Evolutionary conservation across 768 basidiomycete species (phyloP), one percentile per base, ranked within the genome.

Genomic region (Auriscalpium microsporum): DNA sequence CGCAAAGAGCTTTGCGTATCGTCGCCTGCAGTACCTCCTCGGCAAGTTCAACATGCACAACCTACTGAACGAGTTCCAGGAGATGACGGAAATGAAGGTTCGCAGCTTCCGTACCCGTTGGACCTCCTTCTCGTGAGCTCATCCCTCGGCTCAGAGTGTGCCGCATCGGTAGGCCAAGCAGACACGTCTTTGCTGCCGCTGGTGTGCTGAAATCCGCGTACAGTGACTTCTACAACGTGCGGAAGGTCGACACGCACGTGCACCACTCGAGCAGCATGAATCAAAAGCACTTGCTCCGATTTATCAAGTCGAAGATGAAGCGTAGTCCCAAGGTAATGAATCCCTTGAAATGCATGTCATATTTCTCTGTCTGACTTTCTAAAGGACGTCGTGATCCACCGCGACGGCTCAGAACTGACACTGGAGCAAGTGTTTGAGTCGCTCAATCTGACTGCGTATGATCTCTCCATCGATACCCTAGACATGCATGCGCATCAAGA

Each of bases 221-320:
- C 66, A 94, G 95, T 57, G 96, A 99, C 72, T 97, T 99, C 63
- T 99, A 99, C 72, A 99, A 99, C 67, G 78, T 93, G 50, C 85
- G 96, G 23, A 99, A 99, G 68, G 96, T 99, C 57, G 96, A 99
- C 67, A 99, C 96, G 8, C 96, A 99, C 70, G 91, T 99, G 33
- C 96, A 99, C 65, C 92, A 98, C 68, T 95, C 95, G 4, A 96
- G 94, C 58, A 90, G 91, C 71, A 97, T 98, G 94, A 99, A 99
- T 68, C 96, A 99, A 70, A 99, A 99, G 69, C 96, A 99, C 72
- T 73, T 99, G 17, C 74, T 99, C 11, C 91, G 96, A 9, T 98
- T 99, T 73, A 97, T 99, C 75, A 99, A 99, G 70, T 84, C 86
- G n/a, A 95, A 95, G 68, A 94, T 96, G 92, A 94, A 93, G 72